phyloP scores from a whole-genome alignment of 257 asterid species.

The Jasminum sambac region DNA sequence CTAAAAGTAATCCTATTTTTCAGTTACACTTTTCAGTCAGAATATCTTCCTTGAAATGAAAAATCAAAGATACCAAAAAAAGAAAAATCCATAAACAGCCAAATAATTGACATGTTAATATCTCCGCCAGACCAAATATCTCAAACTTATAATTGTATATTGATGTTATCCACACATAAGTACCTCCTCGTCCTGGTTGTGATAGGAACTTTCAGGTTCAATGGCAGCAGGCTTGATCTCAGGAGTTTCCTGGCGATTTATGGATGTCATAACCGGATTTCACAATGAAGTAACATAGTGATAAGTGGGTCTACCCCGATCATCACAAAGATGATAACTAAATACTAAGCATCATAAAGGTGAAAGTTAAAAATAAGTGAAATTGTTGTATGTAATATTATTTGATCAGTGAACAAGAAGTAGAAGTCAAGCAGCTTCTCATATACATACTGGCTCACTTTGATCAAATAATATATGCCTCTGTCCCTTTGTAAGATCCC shows the following conservation, averaged over 20 bases:
- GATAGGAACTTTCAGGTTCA: slow-evolving; percentile 32
- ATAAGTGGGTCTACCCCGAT: background rate
- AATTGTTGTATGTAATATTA: slow-evolving; percentile 17
- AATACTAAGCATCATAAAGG: slow-evolving; percentile 5
- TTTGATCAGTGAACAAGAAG: slow-evolving; percentile 8
- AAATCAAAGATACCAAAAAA: background rate
- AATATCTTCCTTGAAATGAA: background rate
- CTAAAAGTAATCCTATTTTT: background rate
- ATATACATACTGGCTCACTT: slow-evolving; percentile 34
- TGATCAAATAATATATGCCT: slow-evolving; percentile 26
- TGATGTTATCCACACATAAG: slow-evolving; percentile 6
- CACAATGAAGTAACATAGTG: background rate
- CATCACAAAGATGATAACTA: background rate
- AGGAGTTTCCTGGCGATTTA: slow-evolving; percentile 34
- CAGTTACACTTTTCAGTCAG: background rate
- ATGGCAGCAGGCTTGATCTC: slow-evolving; percentile 40
- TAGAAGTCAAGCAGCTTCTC: slow-evolving; percentile 15
- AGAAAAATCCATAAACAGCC: background rate
- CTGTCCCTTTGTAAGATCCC: slow-evolving; percentile 44
- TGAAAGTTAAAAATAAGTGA: background rate
- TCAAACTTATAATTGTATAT: background rate
- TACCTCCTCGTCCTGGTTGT: slow-evolving; percentile 37
- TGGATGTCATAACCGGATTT: slow-evolving; percentile 14
- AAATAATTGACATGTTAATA: slow-evolving; percentile 4
- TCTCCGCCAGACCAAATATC: slow-evolving; percentile 7